These are phyloP conservation scores for Leccinum variicolor DNA, from an alignment of 768 basidiomycete species.

Conservation along the genomic window DNA sequence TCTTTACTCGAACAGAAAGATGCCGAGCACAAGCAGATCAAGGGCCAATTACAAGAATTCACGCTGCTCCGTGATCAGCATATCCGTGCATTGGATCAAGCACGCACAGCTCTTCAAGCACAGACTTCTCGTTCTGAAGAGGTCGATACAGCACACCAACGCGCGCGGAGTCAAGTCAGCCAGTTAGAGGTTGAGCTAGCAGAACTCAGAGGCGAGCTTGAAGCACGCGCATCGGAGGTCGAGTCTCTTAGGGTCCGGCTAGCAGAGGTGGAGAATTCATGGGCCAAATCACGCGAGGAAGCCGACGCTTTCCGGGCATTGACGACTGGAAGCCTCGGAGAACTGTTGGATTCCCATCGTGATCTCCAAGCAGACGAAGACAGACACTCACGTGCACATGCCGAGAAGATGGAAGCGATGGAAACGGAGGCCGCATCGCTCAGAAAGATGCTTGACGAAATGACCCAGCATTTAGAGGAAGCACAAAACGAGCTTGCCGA, in stretches of 20 bases:
- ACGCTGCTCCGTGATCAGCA: conserved; percentile 74
- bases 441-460: conserved; percentile 77
- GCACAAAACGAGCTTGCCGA: conserved; percentile 60
- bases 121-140: conserved; percentile 78
- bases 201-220: conserved; percentile 79
- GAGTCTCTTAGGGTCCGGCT: conserved; percentile 65
- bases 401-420: conserved; percentile 78
- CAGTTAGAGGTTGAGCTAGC: conserved; percentile 74
- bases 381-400: conserved; percentile 66
- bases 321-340: conserved; percentile 82
- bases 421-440: conserved; percentile 75
- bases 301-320: conserved; percentile 85
- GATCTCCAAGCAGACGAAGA: conserved; percentile 85
- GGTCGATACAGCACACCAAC: conserved; percentile 69
- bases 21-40: conserved; percentile 66
- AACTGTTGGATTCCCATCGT: conserved; percentile 84
- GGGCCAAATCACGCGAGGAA: conserved; percentile 90
- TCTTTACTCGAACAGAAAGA: conserved; percentile 75
- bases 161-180: conserved; percentile 63
- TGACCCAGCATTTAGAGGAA: conserved; percentile 67
- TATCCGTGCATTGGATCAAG: conserved; percentile 83
- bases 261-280: conserved; percentile 82
- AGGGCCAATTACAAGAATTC: conserved; percentile 70
- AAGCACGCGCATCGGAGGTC: conserved; percentile 68
- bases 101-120: conserved; percentile 70